Base-by-base conservation (phyloP, 2,329 filamentous ascomycete genomes). In the Pestalotiopsis sp. region DNA sequence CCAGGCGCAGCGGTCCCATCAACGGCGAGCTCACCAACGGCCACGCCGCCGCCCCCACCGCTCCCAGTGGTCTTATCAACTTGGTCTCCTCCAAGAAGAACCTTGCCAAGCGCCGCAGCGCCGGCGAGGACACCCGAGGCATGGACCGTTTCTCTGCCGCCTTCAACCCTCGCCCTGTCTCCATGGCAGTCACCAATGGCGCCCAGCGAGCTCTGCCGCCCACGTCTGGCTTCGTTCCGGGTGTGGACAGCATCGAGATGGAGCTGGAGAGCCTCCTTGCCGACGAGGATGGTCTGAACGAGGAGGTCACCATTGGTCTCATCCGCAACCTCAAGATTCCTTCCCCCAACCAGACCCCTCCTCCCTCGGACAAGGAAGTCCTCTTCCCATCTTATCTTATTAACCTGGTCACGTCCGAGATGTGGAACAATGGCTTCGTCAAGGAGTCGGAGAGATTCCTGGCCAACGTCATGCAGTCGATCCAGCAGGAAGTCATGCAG, bases 341-440 rank as follows among this genome's bases (percentile, higher is more conserved):
- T 23, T 91, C 92, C 12, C 95, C 96, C 60, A 93, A 91, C 78
- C 91, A 93, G 41, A 95, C 90, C 66, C 95, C 95, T 23, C 92
- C 95, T 66, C 95, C 96, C 12, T 97, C 94, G 20, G 96, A 99
- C 83, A 99, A 99, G 85, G 96, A 99, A 81, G 95, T 99, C 25
- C 87, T 99, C 66, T 99, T 99, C 91, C 96, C 96, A 41, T 95
- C 96, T 11, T 99, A 98, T 81, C 91, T 99, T 75, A 99, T 99
- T 86, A 99, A 99, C 82, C 87, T 99, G 70, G 96, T 99, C 72
- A 99, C 96, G 13, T 98, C 95, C 17, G 96, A 99, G 84, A 99
- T 99, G 96, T 99, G 96, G 96, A 99, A 99, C 85, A 99, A 99
- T 76, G 96, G 96, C 61, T 99, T 98, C 78, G 96, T 99, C 75